Conservation (phyloP, 805 yeast genomes). For the Saturnispora mendoncae region DNA sequence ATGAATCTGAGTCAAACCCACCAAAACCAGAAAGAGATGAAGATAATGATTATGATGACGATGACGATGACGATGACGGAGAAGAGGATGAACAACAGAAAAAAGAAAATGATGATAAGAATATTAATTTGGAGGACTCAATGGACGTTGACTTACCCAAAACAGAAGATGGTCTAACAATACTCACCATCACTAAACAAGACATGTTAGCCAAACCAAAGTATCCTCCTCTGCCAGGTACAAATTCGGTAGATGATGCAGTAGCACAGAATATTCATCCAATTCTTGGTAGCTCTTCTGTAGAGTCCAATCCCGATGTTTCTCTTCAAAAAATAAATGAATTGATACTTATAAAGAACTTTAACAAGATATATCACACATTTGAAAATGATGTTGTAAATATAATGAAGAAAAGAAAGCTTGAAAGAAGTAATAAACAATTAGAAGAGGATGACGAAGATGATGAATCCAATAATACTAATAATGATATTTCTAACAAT, state of each 20-base stretch:
- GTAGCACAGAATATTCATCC: constrained; percentile 30
- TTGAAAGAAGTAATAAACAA: constrained; percentile 74
- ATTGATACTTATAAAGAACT: constrained; percentile 43
- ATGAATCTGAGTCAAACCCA: too few species aligned
- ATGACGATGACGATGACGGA: constrained; percentile 26
- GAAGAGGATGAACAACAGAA: constrained; percentile 11
- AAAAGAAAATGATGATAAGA: neutral
- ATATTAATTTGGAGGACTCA: neutral
- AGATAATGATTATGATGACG: constrained; percentile 29
- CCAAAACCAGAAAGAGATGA: constrained; percentile 17
- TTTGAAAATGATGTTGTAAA: constrained; percentile 74
- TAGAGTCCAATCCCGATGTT: constrained; percentile 26
- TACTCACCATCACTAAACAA: constrained; percentile 15
- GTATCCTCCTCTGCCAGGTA: constrained; percentile 22
- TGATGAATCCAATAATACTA: constrained; percentile 12
- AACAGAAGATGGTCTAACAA: constrained; percentile 15
- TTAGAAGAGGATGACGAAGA: constrained; percentile 33
- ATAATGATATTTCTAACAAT: constrained; percentile 3
- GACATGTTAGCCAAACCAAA: constrained; percentile 23
- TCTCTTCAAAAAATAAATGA: constrained; percentile 34
- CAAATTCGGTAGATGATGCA: constrained; percentile 24
- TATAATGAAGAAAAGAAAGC: constrained; percentile 59
- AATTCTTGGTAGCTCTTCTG: constrained; percentile 28
- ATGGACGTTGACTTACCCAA: neutral
- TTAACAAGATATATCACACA: constrained; percentile 64